Conservation (phyloP, 768 basidiomycete species). For the Termitomyces sp. region DNA sequence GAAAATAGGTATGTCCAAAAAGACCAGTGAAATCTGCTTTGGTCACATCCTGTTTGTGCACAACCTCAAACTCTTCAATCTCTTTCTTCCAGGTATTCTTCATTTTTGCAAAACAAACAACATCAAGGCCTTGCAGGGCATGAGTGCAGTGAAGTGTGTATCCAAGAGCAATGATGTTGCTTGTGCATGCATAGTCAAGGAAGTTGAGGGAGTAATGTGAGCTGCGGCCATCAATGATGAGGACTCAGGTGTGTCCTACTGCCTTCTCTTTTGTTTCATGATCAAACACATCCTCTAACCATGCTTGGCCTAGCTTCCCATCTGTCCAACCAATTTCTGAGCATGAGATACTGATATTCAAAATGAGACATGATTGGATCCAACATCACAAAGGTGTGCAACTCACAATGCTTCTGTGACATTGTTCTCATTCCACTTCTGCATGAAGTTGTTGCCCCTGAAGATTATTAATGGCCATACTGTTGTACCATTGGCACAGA, state of each 20-base stretch:
- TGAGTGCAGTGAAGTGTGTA: conserved; percentile 41
- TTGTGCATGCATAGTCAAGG: conserved; percentile 19
- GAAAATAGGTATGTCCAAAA: background rate
- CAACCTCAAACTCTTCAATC: conserved; percentile 20
- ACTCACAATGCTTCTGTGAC: conserved; percentile 30
- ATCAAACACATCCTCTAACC: conserved; percentile 31
- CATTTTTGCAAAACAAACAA: conserved; percentile 39
- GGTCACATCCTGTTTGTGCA: conserved; percentile 14
- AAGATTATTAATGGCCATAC: conserved; percentile 33
- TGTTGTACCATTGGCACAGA: conserved; percentile 35
- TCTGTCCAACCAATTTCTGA: conserved; percentile 32
- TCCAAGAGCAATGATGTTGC: conserved; percentile 36
- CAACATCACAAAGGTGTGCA: background rate
- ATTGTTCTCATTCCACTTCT: conserved; percentile 34
- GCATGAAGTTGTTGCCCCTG: conserved; percentile 31
- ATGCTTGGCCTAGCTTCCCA: conserved; percentile 20
- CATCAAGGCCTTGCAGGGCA: conserved; percentile 41
- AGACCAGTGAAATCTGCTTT: conserved; percentile 17
- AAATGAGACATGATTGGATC: background rate
- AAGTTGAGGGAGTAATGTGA: too few relatives aligned
- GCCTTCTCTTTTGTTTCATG: conserved; percentile 32
- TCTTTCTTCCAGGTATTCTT: conserved; percentile 26
- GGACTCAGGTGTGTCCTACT: background rate
- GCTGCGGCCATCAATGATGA: too few relatives aligned
- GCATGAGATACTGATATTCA: conserved; percentile 17